Conservation (phyloP, 164 flowering plant species). For the Hamamelis virginiana region DNA sequence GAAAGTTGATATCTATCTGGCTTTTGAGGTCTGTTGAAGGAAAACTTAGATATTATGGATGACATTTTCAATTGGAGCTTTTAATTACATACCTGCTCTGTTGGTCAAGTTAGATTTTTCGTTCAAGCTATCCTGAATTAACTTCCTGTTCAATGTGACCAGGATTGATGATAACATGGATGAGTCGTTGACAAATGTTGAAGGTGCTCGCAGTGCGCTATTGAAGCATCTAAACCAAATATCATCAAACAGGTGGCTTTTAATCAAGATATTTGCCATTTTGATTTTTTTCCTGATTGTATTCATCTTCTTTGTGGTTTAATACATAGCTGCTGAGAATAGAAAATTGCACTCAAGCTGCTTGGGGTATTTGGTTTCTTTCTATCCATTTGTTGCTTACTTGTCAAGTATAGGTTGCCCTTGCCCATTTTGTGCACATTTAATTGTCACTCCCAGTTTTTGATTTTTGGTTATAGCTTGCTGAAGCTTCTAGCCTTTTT, state of each 20-base stretch:
- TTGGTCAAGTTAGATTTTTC: neutral
- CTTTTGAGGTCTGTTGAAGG: neutral
- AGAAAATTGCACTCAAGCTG: slow-evolving; percentile 11
- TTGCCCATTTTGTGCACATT: neutral
- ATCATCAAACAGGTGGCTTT: slow-evolving; percentile 85
- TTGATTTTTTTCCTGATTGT: slow-evolving; percentile 64
- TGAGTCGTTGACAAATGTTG: slow-evolving; percentile 75
- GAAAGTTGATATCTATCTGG: neutral
- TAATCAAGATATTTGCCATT: slow-evolving; percentile 75
- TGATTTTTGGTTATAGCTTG: neutral
- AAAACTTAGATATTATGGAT: neutral
- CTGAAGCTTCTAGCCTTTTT: slow-evolving; percentile 2
- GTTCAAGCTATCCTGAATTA: neutral
- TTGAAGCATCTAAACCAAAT: slow-evolving; percentile 65
- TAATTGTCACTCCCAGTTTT: neutral
- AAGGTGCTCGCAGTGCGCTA: slow-evolving; percentile 72
- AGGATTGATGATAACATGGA: slow-evolving; percentile 98
- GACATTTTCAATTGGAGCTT: neutral
- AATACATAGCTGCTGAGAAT: neutral
- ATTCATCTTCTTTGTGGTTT: slow-evolving; percentile 64
- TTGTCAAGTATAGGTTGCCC: neutral
- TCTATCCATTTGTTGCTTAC: neutral
- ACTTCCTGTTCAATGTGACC: slow-evolving; percentile 14
- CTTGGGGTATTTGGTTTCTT: neutral
- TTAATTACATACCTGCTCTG: neutral